Base-by-base conservation (phyloP, 257 asterid genomes). In the Osmanthus fragrans region DNA sequence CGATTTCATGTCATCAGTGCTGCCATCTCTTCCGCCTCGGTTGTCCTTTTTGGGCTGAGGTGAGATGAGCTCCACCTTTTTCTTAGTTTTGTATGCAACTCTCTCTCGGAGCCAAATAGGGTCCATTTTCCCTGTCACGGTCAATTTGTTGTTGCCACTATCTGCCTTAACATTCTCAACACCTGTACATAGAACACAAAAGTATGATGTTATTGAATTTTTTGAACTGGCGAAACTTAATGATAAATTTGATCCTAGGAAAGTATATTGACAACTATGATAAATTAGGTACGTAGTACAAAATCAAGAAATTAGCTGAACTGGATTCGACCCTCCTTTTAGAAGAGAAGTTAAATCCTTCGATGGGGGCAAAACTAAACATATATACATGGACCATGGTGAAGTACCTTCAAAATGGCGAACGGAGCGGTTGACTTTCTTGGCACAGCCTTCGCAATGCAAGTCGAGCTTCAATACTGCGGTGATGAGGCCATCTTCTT, bases 401-500 rank as follows among this genome's bases (percentile, higher is more conserved):
- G 56, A 54, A 40, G 7, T 73, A 86, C 90, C 90, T 27, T 84
- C 85, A 5, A 25, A 67, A 77, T 75, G 84, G 51, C 76, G 86
- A 68, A 86, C 19, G 18, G 76, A 73, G 42, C 90, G 90, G 67
- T 77, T 86, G 88, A 87, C 86, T 81, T 87, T 87, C 82, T 79
- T 83, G 29, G 89, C 91, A 67, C 91, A 87, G 39, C 89, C 91
- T 70, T 87, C 86, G 75, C 90, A 87, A 83, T 87, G 90, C 77
- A 87, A 87, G 60, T 85, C 88, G 30, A 81, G 72, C 76, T 87
- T 87, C 82, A 87, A 56, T 2, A 85, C 82, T 32, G 83, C 75
- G 75, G 82, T 36, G 77, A 77, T 56, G 36, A 77, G 69, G 18
- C 80, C 80, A 25, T 40, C 84, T 10, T 67, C 83, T 18, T 77